These are phyloP conservation scores for Alternaria gaisen DNA, from an alignment of 2,329 filamentous ascomycete species.

Conservation along the genomic window DNA sequence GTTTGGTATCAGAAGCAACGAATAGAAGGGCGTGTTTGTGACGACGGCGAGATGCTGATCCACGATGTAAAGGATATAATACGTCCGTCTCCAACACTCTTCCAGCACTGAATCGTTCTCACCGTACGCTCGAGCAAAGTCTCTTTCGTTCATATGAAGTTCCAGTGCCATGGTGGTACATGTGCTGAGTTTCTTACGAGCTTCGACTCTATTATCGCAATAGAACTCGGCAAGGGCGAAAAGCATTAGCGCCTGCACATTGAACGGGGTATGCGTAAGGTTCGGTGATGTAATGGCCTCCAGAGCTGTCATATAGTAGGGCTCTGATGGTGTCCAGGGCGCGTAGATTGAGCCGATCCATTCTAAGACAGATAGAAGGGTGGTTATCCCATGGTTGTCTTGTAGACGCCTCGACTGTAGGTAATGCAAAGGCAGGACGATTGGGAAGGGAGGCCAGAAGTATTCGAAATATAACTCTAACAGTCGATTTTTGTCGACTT, in stretches of 20 bases:
- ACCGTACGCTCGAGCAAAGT: conserved; percentile 71
- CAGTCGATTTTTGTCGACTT: conserved; percentile 38
- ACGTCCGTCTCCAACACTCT: conserved; percentile 86
- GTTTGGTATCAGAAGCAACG: conserved; percentile 68
- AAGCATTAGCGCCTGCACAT: conserved; percentile 79
- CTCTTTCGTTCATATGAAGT: conserved; percentile 77
- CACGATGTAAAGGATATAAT: conserved; percentile 81
- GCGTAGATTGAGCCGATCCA: conserved; percentile 47
- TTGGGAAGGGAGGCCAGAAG: conserved; percentile 64
- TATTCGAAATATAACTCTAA: conserved; percentile 50
- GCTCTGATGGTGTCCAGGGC: conserved; percentile 41
- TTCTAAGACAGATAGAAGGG: conserved; percentile 37
- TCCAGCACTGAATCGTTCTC: conserved; percentile 72
- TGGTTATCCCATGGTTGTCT: conserved; percentile 32
- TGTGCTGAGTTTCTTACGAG: conserved; percentile 71
- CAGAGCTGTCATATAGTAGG: conserved; percentile 35
- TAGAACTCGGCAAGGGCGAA: conserved; percentile 81
- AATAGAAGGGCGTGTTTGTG: conserved; percentile 73
- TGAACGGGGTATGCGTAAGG: conserved; percentile 55
- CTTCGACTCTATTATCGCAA: conserved; percentile 73
- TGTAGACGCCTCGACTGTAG: conserved; percentile 35
- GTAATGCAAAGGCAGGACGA: conserved; percentile 60
- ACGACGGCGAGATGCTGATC: conserved; percentile 85
- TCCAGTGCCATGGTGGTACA: conserved; percentile 76
- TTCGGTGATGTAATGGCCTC: conserved; percentile 29